Evolutionary conservation across 768 basidiomycete species (phyloP), one percentile per base, ranked within the genome.

Genomic region (Butyriboletus loyo): DNA sequence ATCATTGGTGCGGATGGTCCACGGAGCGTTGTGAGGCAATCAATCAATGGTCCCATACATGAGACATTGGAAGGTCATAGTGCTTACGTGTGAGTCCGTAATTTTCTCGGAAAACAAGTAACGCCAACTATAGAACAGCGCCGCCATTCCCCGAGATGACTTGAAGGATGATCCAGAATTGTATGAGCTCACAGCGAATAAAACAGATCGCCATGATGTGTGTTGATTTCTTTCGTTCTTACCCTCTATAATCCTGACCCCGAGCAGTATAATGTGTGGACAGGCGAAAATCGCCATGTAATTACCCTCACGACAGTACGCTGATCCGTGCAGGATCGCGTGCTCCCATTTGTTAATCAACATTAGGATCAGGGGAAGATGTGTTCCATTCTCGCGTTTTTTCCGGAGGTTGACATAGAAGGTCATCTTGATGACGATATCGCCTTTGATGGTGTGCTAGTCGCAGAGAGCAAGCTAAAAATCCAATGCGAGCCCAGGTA

Each of bases 1-100:
- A 68, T 86, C 44, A 74, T 86, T 17, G 84, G 81, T 25, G 84
- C 85, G 3, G 85, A 87, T 63, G 85, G 86, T 13, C 74, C 75
- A 46, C 66, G 70, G 30, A 83, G 82, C 36, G 36, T 77, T 13
- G 70, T 76, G 28, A 66, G 67, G 19, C 56, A 71, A 21, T 60
- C 77, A 3, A 60, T 76, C 30, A 66, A 64, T 4, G 66, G 68
- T 9, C 73, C 73, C 19, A 59, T 62, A 36, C 53, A 67, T 14
- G 62, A 68, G 25, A 55, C 49, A 5, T 56, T 66, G 35, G 64
- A 68, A 56, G 56, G 65, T 15, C 49, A 73, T 57, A 73, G 73
- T 32, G 67, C 77, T 63, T 84, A 81, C 60, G 73, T 76, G 81
- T 78, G 35, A 54, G 76, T 60, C 34, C 31, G 50, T 25, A 10